Evolutionary conservation across 208 protist species (phyloP).

Genomic region (Crithidia sp.): DNA sequence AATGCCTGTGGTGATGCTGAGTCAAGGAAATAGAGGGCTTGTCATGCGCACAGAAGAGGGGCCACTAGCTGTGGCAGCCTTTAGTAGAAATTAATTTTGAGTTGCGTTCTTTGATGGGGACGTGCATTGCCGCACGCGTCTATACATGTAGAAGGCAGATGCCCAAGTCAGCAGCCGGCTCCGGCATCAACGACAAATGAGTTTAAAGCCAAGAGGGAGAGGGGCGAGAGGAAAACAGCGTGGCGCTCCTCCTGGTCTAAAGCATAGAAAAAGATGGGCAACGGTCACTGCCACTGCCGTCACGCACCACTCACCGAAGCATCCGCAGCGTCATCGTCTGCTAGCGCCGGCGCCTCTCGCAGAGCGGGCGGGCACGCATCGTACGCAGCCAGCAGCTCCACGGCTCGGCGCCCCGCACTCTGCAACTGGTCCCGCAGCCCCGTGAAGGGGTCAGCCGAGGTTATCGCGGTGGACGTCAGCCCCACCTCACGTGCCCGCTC

Average conservation of each 20-base stretch:
- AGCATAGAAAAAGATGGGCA: not conserved
- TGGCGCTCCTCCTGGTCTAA: not conserved
- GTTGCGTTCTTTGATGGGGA: too few species aligned
- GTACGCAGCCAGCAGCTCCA: constrained; percentile 15
- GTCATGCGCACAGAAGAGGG: too few species aligned
- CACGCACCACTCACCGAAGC: not conserved
- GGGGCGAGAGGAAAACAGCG: not conserved
- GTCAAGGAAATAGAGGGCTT: too few species aligned
- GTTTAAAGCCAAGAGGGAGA: not conserved
- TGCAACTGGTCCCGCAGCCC: constrained; percentile 14
- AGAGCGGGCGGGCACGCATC: constrained; percentile 25
- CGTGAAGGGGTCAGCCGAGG: constrained; percentile 16
- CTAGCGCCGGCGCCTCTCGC: not conserved
- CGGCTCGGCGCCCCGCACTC: constrained; percentile 11
- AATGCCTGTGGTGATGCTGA: too few species aligned
- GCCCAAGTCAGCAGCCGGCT: not conserved
- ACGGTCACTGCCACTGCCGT: not conserved
- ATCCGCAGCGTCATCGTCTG: constrained; percentile 2
- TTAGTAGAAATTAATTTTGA: too few species aligned
- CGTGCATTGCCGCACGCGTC: not conserved
- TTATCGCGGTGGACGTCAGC: not conserved
- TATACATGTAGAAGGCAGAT: not conserved
- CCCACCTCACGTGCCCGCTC: constrained; percentile 12
- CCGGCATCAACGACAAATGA: not conserved
- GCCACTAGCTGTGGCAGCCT: not conserved